phyloP scores from a whole-genome alignment of 345 rosid genomes.

The Balakata baccata region DNA sequence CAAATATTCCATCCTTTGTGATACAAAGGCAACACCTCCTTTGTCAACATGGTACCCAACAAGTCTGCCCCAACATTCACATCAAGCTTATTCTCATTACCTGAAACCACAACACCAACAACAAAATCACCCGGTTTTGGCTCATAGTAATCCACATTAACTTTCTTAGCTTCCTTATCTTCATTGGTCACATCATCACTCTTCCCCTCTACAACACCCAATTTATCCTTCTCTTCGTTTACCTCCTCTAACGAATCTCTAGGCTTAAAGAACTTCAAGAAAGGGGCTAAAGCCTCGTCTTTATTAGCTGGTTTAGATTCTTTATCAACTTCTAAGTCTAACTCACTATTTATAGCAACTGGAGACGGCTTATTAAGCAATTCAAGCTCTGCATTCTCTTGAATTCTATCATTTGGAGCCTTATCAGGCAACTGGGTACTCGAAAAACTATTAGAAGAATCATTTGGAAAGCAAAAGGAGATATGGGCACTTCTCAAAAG shows the following conservation, averaged over 20 bases:
- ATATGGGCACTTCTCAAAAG: conserved; percentile 31
- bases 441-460: conserved; percentile 29
- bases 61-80: conserved; percentile 82
- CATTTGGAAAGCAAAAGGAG: conserved; percentile 41
- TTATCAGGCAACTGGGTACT: conserved; percentile 35
- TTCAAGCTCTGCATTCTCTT: conserved; percentile 55
- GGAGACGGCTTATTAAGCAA: conserved; percentile 64
- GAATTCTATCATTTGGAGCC: conserved; percentile 22
- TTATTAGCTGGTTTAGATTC: conserved; percentile 28
- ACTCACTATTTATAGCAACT: conserved; percentile 24
- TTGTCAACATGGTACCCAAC: conserved; percentile 91
- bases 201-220: conserved; percentile 27
- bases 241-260: conserved; percentile 33
- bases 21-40: conserved; percentile 83
- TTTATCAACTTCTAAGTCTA: conserved; percentile 30
- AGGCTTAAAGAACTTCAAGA: conserved; percentile 72
- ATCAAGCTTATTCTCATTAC: conserved; percentile 88
- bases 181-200: conserved; percentile 9
- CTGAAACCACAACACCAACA: conserved; percentile 95
- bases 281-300: conserved; percentile 73
- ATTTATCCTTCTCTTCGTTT: conserved; percentile 23
- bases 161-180: conserved; percentile 36
- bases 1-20: conserved; percentile 64
- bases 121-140: conserved; percentile 83
- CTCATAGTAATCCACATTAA: conserved; percentile 66